Evolutionary conservation across 1,284 basidiomycete genomes (phyloP).

Genomic region (Anthracocystis setariae): DNA sequence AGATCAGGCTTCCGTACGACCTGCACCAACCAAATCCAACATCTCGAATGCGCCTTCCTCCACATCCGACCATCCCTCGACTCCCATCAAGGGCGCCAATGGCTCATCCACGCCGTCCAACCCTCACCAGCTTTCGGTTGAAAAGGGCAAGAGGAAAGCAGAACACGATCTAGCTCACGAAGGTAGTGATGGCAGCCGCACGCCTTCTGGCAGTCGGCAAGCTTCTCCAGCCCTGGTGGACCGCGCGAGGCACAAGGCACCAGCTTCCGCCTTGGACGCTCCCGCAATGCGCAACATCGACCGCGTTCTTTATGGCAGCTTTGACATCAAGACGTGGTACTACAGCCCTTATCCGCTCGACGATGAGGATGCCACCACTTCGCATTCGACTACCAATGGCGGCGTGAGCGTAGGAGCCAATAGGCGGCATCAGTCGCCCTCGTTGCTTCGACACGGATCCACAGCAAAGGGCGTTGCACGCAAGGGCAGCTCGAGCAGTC

Average conservation of each 20-base stretch:
- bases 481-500: conserved; percentile 17
- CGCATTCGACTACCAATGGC: conserved; percentile 5
- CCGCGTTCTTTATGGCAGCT: conserved; percentile 63
- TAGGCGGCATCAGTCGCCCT: conserved; percentile 33
- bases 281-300: conserved; percentile 43
- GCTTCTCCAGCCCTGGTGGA: conserved; percentile 27
- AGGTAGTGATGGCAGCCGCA: conserved; percentile 26
- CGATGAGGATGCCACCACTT: conserved; percentile 35
- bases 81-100: conserved; percentile 9
- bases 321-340: conserved; percentile 68
- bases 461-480: conserved; percentile 9
- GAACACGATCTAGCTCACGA: conserved; percentile 23
- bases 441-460: not conserved
- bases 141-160: conserved; percentile 39
- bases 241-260: conserved; percentile 5
- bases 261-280: conserved; percentile 5
- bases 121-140: conserved; percentile 6
- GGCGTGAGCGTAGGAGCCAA: not conserved
- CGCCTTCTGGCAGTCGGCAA: conserved; percentile 35
- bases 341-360: conserved; percentile 66
- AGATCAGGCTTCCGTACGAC: conserved; percentile 20
- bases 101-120: not conserved
- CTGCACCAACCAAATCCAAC: not conserved
- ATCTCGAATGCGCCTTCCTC: not conserved
- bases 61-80: not conserved